Conservation (phyloP, 2,329 filamentous ascomycete species). For the Samsoniella hepiali region DNA sequence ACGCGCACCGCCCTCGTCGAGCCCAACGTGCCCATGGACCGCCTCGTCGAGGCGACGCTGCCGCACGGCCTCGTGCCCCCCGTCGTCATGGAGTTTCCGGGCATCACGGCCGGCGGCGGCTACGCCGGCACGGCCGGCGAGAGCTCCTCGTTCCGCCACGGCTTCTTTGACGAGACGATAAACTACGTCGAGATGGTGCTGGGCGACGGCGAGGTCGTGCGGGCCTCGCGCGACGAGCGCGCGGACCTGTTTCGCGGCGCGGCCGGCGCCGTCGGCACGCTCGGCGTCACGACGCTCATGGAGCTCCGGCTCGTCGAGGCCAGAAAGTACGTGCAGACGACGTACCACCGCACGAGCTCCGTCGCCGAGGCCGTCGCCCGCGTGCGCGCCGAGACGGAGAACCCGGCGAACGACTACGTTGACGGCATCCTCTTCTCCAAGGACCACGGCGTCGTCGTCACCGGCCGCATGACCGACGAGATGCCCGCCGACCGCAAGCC, state of each 20-base stretch:
- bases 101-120: constrained; percentile 70
- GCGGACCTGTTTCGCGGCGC: constrained; percentile 63
- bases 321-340: constrained; percentile 58
- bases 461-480: constrained; percentile 58
- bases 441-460: constrained; percentile 63
- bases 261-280: constrained; percentile 63
- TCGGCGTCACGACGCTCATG: constrained; percentile 65
- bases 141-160: constrained; percentile 65
- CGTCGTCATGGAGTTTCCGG: constrained; percentile 74
- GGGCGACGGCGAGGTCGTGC: constrained; percentile 61
- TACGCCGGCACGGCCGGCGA: constrained; percentile 70
- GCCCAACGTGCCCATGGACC: constrained; percentile 74
- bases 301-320: constrained; percentile 62
- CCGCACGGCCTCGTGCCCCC: constrained; percentile 64
- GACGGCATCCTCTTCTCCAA: constrained; percentile 67
- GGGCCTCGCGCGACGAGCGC: constrained; percentile 41
- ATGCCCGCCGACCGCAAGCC: constrained; percentile 34
- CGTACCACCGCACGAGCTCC: constrained; percentile 54
- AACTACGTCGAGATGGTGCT: constrained; percentile 66
- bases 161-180: constrained; percentile 67
- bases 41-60: constrained; percentile 63
- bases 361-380: constrained; percentile 45
- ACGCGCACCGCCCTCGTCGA: constrained; percentile 63
- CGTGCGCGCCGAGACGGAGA: constrained; percentile 46
- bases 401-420: constrained; percentile 60